These are phyloP conservation scores for Diaporthe capsici DNA, from an alignment of 2,329 filamentous ascomycete species.

Conservation along the genomic window DNA sequence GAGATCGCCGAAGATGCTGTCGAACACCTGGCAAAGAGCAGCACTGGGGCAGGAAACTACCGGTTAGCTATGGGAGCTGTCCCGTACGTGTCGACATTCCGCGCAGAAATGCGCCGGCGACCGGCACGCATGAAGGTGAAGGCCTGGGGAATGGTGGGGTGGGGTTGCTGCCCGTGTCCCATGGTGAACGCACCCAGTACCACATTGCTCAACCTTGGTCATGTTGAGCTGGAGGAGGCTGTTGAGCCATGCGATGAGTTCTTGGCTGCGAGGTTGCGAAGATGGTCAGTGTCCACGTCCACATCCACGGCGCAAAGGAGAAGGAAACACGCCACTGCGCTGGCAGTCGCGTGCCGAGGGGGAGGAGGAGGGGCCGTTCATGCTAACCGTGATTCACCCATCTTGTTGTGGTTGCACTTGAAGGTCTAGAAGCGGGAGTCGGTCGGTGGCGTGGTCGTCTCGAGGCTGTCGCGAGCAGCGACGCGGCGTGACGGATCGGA, in stretches of 20 bases:
- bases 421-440: slow-evolving; percentile 31
- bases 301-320: neutral
- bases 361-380: neutral
- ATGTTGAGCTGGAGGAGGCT: slow-evolving; percentile 98
- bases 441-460: slow-evolving; percentile 6
- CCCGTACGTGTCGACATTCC: slow-evolving; percentile 39
- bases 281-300: slow-evolving; percentile 30
- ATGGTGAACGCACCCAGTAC: slow-evolving; percentile 82
- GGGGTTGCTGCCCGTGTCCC: neutral
- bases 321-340: neutral
- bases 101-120: slow-evolving; percentile 46
- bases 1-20: slow-evolving; percentile 96
- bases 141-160: neutral
- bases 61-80: neutral
- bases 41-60: slow-evolving; percentile 69
- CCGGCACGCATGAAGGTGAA: too few relatives aligned
- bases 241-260: slow-evolving; percentile 96
- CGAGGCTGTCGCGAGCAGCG: slow-evolving; percentile 31
- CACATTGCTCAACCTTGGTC: slow-evolving; percentile 98
- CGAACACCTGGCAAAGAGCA: slow-evolving; percentile 96
- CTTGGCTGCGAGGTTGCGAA: slow-evolving; percentile 75
- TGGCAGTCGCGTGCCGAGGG: neutral
- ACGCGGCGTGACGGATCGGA: neutral
- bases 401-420: slow-evolving; percentile 53
- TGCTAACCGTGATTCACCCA: slow-evolving; percentile 75